Evolutionary conservation across 2,329 filamentous ascomycete genomes (phyloP), one percentile per base, ranked within the genome.

Genomic region (Arthrobotrys conoides): DNA sequence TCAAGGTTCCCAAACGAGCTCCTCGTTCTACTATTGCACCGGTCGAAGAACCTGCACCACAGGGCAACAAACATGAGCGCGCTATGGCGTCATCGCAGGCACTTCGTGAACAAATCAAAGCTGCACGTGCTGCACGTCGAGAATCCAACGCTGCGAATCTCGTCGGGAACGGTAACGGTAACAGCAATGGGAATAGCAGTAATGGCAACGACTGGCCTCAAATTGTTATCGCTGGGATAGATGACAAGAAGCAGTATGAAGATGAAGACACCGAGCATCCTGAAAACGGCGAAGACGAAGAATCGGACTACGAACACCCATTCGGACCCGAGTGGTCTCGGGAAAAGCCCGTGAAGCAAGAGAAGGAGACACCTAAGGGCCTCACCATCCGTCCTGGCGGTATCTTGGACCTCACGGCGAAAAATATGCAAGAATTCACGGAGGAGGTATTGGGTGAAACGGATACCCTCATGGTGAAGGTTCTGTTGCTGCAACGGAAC

Each of bases 71-170:
- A 71, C 55, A 68, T 59, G 71, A 65, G 67, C 59, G 64, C 57
- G 80, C 67, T 14, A 75, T 81, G 61, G 80, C 80, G 33, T 80
- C 81, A 8, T 82, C 81, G 0, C 81, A 82, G 27, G 81, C 94
- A 0, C 85, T 99, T 14, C 90, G 96, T 38, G 93, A 97, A 65
- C 94, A 96, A 68, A 97, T 98, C 80, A 93, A 94, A 44, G 95
- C 94, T 82, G 95, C 96, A 0, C 97, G 95, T 83, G 94, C 94
- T 1, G 92, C 93, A 1, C 91, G 90, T 71, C 71, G 64, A 48
- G 76, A 57, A 70, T 81, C 70, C 30, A 71, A 80, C 18, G 69
- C 65, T 80, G 81, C 80, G 24, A 82, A 83, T 63, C 83, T 61
- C 83, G 24, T 75, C 49, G 82, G 88, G 5, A 90, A 83, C 10